These are phyloP conservation scores for Pseudonectria buxi DNA, from an alignment of 2,329 filamentous ascomycete species.

Conservation along the genomic window DNA sequence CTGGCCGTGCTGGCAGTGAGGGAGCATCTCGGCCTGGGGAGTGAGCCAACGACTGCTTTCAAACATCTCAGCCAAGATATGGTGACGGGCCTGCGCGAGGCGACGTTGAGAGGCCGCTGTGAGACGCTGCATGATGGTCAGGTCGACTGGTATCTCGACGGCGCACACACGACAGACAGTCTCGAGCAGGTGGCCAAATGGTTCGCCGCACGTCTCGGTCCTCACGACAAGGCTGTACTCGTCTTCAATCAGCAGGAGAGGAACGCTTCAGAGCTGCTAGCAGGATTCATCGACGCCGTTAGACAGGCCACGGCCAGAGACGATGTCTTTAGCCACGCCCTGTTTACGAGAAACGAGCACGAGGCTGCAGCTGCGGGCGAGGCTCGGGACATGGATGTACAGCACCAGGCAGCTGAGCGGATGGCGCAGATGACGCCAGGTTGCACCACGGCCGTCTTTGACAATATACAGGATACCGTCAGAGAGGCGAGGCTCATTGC, in stretches of 20 bases:
- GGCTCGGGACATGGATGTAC: conserved; percentile 50
- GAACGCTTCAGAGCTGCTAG: conserved; percentile 61
- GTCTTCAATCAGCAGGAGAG: conserved; percentile 93
- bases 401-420: conserved; percentile 55
- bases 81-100: conserved; percentile 56
- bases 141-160: conserved; percentile 75
- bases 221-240: conserved; percentile 42
- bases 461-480: conserved; percentile 68
- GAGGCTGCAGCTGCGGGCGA: conserved; percentile 20
- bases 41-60: conserved; percentile 17
- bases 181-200: conserved; percentile 69
- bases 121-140: conserved; percentile 52
- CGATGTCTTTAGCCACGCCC: conserved; percentile 58
- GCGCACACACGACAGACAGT: conserved; percentile 82
- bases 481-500: conserved; percentile 41
- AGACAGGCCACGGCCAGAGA: conserved; percentile 28
- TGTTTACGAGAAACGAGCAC: conserved; percentile 72
- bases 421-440: conserved; percentile 52
- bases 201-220: conserved; percentile 53
- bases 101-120: conserved; percentile 69
- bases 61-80: conserved; percentile 38
- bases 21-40: conserved; percentile 43
- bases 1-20: conserved; percentile 50
- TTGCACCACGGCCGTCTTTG: conserved; percentile 42
- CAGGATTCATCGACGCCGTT: conserved; percentile 54